Base-by-base conservation (phyloP, 2,329 filamentous ascomycete genomes). In the Dothideomycetes sp. region DNA sequence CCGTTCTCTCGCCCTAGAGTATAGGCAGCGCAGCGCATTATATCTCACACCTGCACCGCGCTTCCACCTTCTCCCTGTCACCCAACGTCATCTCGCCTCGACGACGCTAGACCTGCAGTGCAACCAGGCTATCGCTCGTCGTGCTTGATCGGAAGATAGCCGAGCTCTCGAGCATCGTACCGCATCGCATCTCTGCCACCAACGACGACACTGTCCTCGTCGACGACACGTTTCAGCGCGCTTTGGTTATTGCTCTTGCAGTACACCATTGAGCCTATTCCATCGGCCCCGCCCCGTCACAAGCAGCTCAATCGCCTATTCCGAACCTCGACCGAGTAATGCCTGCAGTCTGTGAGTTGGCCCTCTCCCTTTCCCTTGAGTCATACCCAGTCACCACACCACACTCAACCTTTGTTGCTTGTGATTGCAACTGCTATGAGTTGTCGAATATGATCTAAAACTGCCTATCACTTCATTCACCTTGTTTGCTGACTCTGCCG, bases 341-440 rank as follows among this genome's bases (percentile, higher is more conserved):
- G 42, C 38, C 38, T 37, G 35, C 41, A 37, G 36, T 44, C 42
- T 41, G 42, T 44, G 31, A 44, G 42, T 44, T 14, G 24, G 32
- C 5, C 22, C 16, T 18, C n/a, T 38, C 4, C n/a, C 14, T 7
- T 27, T 27, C 22, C 7, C 22, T 27, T 12, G n/a, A n/a, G n/a
- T n/a, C n/a, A n/a, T 27, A 27, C 12, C 22, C 12, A 27, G 7
- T 27, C 22, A 27, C 22, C 22, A 7, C 12, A 27, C 12, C 22
- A n/a, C n/a, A n/a, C n/a, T n/a, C n/a, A n/a, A n/a, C n/a, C n/a
- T n/a, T n/a, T n/a, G n/a, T n/a, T n/a, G n/a, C n/a, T n/a, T n/a
- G n/a, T n/a, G n/a, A n/a, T n/a, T n/a, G n/a, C n/a, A n/a, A n/a
- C n/a, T n/a, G n/a, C n/a, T n/a, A n/a, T n/a, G n/a, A n/a, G n/a